A percentile compares a stretch with the other conserved stretches of the same genome.
These are phyloP conservation scores for Vaccinium darrowii DNA, from an alignment of 148 eudicot genomes.

Conservation along the genomic window DNA sequence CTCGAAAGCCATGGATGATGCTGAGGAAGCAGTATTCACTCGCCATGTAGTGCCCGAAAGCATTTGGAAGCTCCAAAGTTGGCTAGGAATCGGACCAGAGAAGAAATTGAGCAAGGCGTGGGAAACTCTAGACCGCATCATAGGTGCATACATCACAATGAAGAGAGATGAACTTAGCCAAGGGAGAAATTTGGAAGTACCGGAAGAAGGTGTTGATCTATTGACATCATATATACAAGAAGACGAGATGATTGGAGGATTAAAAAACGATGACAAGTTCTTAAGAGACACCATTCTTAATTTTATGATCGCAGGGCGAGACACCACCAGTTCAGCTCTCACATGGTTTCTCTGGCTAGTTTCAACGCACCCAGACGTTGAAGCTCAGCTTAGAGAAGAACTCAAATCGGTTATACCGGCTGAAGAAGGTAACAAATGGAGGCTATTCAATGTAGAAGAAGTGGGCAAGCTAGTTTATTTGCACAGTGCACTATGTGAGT, in stretches of 20 bases:
- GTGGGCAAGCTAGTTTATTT: slow-evolving; percentile 32
- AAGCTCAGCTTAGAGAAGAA: slow-evolving; percentile 32
- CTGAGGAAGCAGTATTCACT: slow-evolving; percentile 37
- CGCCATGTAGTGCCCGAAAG: slow-evolving; percentile 44
- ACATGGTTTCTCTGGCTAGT: slow-evolving; percentile 45
- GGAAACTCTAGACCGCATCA: slow-evolving; percentile 37
- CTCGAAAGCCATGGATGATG: slow-evolving; percentile 52
- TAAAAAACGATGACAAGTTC: slow-evolving; percentile 35
- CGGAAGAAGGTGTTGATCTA: slow-evolving; percentile 28
- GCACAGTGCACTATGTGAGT: slow-evolving; percentile 38
- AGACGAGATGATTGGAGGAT: slow-evolving; percentile 15
- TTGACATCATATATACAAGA: slow-evolving; percentile 37
- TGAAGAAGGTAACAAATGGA: neutral
- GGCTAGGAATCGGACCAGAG: slow-evolving; percentile 50
- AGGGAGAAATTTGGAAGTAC: neutral
- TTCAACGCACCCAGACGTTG: slow-evolving; percentile 34
- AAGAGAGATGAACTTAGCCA: slow-evolving; percentile 28
- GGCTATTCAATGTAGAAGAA: slow-evolving; percentile 17
- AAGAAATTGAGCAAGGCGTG: slow-evolving; percentile 36
- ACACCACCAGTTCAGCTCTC: slow-evolving; percentile 45
- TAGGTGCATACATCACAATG: slow-evolving; percentile 25
- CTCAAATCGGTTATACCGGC: slow-evolving; percentile 11
- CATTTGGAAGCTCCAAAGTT: slow-evolving; percentile 53
- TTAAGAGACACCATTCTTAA: slow-evolving; percentile 49
- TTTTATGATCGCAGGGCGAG: slow-evolving; percentile 58